Conservation (phyloP, 768 basidiomycete genomes). For the Tylopilus subfusipes region DNA sequence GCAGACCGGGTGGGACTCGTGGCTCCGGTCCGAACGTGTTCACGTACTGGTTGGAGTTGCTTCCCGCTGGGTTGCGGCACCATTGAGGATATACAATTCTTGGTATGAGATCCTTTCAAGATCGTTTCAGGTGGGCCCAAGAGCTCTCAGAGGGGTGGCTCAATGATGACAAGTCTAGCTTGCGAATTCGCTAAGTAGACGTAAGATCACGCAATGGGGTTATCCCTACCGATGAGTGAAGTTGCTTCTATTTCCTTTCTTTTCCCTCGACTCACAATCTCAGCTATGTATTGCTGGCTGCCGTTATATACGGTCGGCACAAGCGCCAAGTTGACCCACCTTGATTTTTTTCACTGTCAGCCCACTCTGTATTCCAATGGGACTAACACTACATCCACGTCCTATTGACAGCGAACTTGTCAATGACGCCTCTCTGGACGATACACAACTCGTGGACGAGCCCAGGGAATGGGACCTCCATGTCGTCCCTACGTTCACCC, state of each 20-base stretch:
- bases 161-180: not conserved
- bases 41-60: not conserved
- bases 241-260: not conserved
- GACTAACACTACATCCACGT: conserved; percentile 9
- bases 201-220: conserved; percentile 34
- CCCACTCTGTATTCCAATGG: conserved; percentile 13
- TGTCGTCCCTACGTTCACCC: conserved; percentile 48
- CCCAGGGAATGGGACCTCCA: conserved; percentile 47
- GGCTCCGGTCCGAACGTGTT: not conserved
- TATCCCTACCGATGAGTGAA: conserved; percentile 7
- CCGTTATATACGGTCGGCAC: conserved; percentile 6
- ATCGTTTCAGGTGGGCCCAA: not conserved
- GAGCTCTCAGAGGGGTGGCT: not conserved
- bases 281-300: not conserved
- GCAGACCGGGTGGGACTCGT: not conserved
- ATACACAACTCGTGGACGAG: not conserved
- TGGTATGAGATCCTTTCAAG: not conserved
- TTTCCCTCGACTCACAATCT: not conserved
- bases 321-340: not conserved
- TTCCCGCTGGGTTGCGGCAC: not conserved
- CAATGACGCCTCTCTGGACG: not conserved
- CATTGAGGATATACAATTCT: not conserved
- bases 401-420: not conserved
- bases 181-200: conserved; percentile 13
- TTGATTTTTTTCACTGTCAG: not conserved